A percentile compares a stretch with the other conserved stretches of the same genome.
Conservation (phyloP, 352 stramenopile species). For the Globisporangium irregulare region DNA sequence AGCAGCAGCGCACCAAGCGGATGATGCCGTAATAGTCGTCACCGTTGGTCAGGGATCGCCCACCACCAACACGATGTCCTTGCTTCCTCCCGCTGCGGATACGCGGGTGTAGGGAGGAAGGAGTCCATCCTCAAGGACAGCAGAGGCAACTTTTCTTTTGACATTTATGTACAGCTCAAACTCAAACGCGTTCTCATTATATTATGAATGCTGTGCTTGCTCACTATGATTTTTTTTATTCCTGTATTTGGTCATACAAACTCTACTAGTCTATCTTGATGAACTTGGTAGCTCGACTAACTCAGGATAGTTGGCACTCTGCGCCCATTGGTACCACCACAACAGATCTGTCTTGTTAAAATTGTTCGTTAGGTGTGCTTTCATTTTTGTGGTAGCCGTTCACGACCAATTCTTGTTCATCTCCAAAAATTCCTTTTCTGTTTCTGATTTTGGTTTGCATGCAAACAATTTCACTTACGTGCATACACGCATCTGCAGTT, state of each 20-base stretch:
- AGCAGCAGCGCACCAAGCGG: background rate
- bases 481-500: background rate
- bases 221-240: no score
- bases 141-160: no score
- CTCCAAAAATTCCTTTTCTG: background rate
- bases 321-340: no score
- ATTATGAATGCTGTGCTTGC: no score
- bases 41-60: background rate
- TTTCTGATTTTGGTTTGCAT: background rate
- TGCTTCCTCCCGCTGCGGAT: background rate
- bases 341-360: no score
- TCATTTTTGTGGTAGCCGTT: background rate
- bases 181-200: no score
- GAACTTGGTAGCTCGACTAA: no score
- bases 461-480: background rate
- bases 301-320: no score
- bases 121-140: background rate
- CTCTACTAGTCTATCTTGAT: no score
- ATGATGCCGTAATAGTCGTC: background rate
- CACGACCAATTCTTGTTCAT: background rate
- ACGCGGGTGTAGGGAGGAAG: background rate
- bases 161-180: no score
- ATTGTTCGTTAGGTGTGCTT: background rate
- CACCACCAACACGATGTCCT: background rate
- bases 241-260: no score